phyloP scores from a whole-genome alignment of 345 rosid species.

The Viola odorata region DNA sequence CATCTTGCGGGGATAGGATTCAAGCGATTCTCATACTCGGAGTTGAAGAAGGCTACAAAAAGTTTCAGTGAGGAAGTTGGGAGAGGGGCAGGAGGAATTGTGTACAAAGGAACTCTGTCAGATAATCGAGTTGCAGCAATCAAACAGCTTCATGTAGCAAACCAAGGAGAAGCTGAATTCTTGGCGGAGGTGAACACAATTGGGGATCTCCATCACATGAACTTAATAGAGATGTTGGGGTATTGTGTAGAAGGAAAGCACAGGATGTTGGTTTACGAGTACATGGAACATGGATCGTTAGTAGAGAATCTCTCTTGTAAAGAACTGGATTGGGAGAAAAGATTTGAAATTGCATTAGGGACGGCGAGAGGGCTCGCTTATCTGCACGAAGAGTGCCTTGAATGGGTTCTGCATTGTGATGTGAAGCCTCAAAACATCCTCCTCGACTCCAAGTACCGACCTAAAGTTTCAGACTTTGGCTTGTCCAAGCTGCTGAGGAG shows the following conservation, averaged over 20 bases:
- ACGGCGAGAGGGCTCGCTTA: slow-evolving; percentile 15
- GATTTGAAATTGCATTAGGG: slow-evolving; percentile 11
- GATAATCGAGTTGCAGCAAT: slow-evolving; percentile 11
- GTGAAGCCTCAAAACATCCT: slow-evolving; percentile 15
- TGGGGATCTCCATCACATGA: slow-evolving; percentile 12
- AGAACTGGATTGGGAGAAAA: slow-evolving; percentile 7
- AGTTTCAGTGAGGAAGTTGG: slow-evolving; percentile 12
- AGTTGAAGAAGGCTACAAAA: slow-evolving; percentile 6
- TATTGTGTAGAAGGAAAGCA: slow-evolving; percentile 13
- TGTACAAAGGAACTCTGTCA: slow-evolving; percentile 10
- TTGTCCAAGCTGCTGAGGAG: slow-evolving; percentile 9
- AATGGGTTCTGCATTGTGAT: slow-evolving; percentile 19
- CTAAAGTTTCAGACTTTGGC: slow-evolving; percentile 13
- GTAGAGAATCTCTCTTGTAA: slow-evolving; percentile 1
- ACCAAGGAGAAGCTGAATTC: slow-evolving; percentile 9
- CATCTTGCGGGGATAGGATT: background rate
- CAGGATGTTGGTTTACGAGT: slow-evolving; percentile 13
- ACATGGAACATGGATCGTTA: slow-evolving; percentile 12
- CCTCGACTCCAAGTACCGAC: background rate
- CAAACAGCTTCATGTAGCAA: slow-evolving; percentile 5
- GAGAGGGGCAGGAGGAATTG: slow-evolving; percentile 16
- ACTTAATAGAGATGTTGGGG: slow-evolving; percentile 10
- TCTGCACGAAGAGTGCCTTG: slow-evolving; percentile 16
- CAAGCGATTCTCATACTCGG: slow-evolving; percentile 1
- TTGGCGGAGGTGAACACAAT: slow-evolving; percentile 7